Evolutionary conservation across 176 grass and related monocot species (phyloP).

Genomic region (Carex kokanica): DNA sequence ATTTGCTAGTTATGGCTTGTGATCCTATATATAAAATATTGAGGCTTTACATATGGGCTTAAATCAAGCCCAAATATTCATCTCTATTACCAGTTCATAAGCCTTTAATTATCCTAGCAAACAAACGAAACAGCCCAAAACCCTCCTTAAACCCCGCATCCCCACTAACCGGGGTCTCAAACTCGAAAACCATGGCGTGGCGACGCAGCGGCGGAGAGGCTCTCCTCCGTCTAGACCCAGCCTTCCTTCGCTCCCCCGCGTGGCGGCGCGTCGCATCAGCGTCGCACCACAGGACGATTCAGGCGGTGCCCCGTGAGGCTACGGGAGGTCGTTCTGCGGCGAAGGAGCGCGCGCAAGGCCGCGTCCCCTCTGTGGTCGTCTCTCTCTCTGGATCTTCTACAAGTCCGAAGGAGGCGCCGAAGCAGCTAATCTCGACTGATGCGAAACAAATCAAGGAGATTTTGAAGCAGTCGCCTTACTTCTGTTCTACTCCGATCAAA

Average conservation of each 20-base stretch:
- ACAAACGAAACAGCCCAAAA: constrained; percentile 11
- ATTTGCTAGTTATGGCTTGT: background rate
- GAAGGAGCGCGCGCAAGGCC: constrained; percentile 60
- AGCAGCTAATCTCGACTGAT: constrained; percentile 58
- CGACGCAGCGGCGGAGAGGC: background rate
- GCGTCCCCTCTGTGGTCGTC: constrained; percentile 66
- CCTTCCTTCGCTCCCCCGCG: background rate
- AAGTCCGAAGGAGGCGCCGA: constrained; percentile 15
- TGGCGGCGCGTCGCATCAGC: constrained; percentile 36
- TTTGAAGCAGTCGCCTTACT: constrained; percentile 77
- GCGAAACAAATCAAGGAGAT: constrained; percentile 73
- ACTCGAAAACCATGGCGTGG: constrained; percentile 14
- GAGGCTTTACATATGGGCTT: background rate
- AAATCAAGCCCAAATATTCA: background rate
- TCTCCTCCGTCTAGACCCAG: background rate
- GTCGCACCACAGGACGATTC: constrained; percentile 72
- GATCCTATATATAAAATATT: background rate
- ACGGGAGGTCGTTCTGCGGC: constrained; percentile 45
- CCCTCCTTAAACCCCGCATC: constrained; percentile 2
- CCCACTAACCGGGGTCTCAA: background rate
- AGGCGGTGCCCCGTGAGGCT: constrained; percentile 66
- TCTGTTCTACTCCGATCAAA: constrained; percentile 72
- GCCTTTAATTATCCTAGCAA: background rate
- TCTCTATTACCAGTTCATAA: background rate
- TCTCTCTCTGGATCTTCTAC: constrained; percentile 26